Evolutionary conservation across 1,284 basidiomycete genomes (phyloP).

Genomic region (Papiliotrema flavescens): DNA sequence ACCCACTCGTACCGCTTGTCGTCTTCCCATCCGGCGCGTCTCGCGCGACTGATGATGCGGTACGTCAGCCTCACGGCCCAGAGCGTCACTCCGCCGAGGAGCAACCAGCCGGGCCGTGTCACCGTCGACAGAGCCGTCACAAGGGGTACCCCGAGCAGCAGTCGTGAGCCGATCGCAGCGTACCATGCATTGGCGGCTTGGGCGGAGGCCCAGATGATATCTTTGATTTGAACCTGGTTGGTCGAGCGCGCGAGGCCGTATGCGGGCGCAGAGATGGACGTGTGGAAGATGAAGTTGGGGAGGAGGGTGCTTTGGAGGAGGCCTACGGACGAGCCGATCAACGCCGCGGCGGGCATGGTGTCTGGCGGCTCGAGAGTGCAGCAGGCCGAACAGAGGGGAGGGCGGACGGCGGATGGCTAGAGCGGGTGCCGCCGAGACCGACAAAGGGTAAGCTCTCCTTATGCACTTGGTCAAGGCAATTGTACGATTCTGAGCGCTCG

Average conservation of each 20-base stretch:
- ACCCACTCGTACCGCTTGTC: slow-evolving; percentile 19
- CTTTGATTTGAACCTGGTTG: slow-evolving; percentile 15
- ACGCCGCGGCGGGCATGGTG: not conserved
- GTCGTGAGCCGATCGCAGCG: slow-evolving; percentile 13
- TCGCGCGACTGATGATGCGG: slow-evolving; percentile 13
- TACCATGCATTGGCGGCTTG: slow-evolving; percentile 22
- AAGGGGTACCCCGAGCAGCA: slow-evolving; percentile 10
- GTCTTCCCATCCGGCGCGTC: slow-evolving; percentile 8
- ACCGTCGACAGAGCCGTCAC: slow-evolving; percentile 11
- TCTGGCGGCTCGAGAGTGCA: too few species aligned
- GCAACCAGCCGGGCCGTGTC: slow-evolving; percentile 15
- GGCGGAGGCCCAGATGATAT: slow-evolving; percentile 21
- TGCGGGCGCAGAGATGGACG: slow-evolving; percentile 15
- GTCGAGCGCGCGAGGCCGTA: slow-evolving; percentile 14
- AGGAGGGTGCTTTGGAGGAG: slow-evolving; percentile 21
- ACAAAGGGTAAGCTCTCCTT: too few species aligned
- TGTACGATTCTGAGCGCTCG: too few species aligned
- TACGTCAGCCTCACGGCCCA: slow-evolving; percentile 23
- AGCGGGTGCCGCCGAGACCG: too few species aligned
- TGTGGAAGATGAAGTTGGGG: slow-evolving; percentile 21
- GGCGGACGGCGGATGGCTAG: too few species aligned
- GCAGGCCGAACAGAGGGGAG: too few species aligned
- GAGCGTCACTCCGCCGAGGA: slow-evolving; percentile 21
- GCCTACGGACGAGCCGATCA: slow-evolving; percentile 10
- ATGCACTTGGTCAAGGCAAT: too few species aligned